phyloP scores from a whole-genome alignment of 179 eudicot species.

The Sideroxylon spinosum region DNA sequence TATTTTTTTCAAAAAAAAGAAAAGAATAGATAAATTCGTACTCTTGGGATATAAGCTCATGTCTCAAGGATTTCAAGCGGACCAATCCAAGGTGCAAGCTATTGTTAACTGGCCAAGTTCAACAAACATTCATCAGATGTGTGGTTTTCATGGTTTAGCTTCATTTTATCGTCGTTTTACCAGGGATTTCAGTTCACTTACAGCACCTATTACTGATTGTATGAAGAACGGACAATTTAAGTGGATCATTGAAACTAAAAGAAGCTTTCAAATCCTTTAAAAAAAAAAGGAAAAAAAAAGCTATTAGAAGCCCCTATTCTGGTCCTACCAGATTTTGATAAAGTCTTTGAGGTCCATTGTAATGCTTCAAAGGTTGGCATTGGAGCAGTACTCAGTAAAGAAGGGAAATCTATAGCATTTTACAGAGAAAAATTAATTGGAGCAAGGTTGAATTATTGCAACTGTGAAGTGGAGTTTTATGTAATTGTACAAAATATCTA shows the following conservation, averaged over 20 bases:
- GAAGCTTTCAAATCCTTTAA: not conserved
- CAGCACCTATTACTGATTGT: not conserved
- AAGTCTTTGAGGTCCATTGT: not conserved
- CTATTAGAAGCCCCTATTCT: not conserved
- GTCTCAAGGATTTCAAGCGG: not conserved
- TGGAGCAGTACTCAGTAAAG: not conserved
- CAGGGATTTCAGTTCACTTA: not conserved
- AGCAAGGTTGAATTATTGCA: not conserved
- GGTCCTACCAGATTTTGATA: not conserved
- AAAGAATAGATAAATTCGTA: not conserved
- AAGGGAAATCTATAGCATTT: not conserved
- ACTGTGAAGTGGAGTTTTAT: not conserved
- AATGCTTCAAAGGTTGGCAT: not conserved
- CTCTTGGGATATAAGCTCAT: not conserved
- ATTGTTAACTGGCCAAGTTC: no score
- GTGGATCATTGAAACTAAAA: not conserved
- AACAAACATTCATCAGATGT: not conserved
- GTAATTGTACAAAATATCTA: not conserved
- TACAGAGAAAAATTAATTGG: not conserved
- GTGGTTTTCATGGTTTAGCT: not conserved
- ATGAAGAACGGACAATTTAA: not conserved
- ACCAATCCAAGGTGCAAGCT: not conserved
- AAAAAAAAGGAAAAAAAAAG: no score
- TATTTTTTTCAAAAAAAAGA: no score
- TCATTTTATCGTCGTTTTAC: not conserved